A percentile compares a stretch with the other conserved stretches of the same genome.
Evolutionary conservation across 805 yeast species (phyloP).

Genomic region (Torulaspora indica): DNA sequence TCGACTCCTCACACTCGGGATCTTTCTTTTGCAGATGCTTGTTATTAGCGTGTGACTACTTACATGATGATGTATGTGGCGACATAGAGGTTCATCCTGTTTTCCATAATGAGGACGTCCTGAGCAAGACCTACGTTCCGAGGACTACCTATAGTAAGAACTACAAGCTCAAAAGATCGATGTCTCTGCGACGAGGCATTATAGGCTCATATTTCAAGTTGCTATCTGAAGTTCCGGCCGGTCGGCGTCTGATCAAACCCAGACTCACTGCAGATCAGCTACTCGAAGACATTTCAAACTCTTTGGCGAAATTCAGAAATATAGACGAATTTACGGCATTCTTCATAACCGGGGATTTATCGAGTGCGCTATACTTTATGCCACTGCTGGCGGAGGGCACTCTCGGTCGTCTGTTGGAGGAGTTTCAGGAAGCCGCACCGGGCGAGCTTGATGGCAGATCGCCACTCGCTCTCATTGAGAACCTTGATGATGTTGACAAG

Average conservation of each 20-base stretch:
- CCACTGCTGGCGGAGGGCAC: conserved; percentile 27
- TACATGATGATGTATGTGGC: neutral
- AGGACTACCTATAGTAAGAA: conserved; percentile 11
- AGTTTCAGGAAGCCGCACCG: neutral
- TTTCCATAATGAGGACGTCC: conserved; percentile 17
- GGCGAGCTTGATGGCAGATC: neutral
- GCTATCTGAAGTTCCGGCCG: conserved; percentile 19
- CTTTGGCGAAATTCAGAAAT: conserved; percentile 16
- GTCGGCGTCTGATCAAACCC: conserved; percentile 16
- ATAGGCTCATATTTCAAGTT: conserved; percentile 21
- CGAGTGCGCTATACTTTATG: conserved; percentile 19
- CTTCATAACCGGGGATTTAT: conserved; percentile 14
- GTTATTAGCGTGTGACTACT: conserved; percentile 19
- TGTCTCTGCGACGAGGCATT: conserved; percentile 23
- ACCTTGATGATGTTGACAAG: conserved; percentile 9
- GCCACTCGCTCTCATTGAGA: conserved; percentile 10
- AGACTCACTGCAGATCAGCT: conserved; percentile 16
- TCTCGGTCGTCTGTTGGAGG: conserved; percentile 12
- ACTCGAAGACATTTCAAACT: conserved; percentile 11
- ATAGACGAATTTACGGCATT: conserved; percentile 23
- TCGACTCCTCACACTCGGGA: conserved; percentile 19
- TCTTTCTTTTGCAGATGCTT: conserved; percentile 19
- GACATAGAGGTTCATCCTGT: conserved; percentile 19
- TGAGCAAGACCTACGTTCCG: conserved; percentile 17
- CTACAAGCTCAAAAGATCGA: conserved; percentile 18